phyloP scores from a whole-genome alignment of 495 filamentous ascomycete species.

The Hyphodiscus hymeniophilus region DNA sequence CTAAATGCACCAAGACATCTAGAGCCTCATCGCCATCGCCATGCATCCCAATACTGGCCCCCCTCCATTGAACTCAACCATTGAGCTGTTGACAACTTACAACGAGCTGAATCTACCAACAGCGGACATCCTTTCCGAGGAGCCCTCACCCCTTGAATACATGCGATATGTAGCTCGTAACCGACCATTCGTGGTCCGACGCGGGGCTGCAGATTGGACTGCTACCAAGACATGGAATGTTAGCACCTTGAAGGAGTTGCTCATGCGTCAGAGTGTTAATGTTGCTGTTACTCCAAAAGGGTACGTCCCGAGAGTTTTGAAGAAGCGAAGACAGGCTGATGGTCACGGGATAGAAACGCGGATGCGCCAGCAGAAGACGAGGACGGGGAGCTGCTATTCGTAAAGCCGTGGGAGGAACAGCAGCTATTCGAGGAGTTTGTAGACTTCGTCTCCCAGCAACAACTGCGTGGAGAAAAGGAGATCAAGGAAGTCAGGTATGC shows the following conservation, averaged over 20 bases:
- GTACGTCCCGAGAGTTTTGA: conserved; percentile 26
- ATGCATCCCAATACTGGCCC: neutral
- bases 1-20: neutral
- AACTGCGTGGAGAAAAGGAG: conserved; percentile 8
- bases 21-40: neutral
- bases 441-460: conserved; percentile 34
- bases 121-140: conserved; percentile 48
- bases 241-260: conserved; percentile 38
- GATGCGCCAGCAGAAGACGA: conserved; percentile 43
- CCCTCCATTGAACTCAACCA: conserved; percentile 20
- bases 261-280: conserved; percentile 47
- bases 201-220: conserved; percentile 47
- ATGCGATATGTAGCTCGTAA: conserved; percentile 61
- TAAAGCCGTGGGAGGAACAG: conserved; percentile 46
- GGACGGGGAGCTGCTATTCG: conserved; percentile 37
- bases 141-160: conserved; percentile 64
- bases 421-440: conserved; percentile 40
- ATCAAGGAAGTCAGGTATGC: conserved; percentile 38
- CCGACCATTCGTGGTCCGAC: conserved; percentile 58
- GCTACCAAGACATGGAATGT: conserved; percentile 53
- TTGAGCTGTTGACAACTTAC: conserved; percentile 53
- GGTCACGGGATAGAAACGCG: conserved; percentile 41
- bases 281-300: conserved; percentile 65
- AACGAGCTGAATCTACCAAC: conserved; percentile 53
- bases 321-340: conserved; percentile 20